A percentile compares a stretch with the other conserved stretches of the same genome.
Conservation (phyloP, 106 monocot genomes). For the Dendrobium huoshanense region DNA sequence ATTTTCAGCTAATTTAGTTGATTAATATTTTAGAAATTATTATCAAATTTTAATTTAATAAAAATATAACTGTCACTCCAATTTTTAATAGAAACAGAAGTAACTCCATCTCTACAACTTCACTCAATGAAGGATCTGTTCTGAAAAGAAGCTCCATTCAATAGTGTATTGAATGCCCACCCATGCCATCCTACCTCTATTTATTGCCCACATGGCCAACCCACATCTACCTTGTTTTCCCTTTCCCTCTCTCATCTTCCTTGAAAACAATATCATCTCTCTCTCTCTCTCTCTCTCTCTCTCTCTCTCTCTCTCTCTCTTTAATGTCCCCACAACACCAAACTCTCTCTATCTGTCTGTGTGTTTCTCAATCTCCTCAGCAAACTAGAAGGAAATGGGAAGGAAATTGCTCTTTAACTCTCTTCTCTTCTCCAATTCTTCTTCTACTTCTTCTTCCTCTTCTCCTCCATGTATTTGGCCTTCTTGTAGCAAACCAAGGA, state of each 20-base stretch:
- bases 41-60: no score
- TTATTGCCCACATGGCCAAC: neutral
- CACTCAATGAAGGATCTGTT: no score
- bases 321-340: no score
- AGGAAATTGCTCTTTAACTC: constrained; percentile 3
- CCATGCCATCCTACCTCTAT: neutral
- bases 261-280: neutral
- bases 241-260: neutral
- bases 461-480: constrained; percentile 10
- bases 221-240: neutral
- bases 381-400: constrained; percentile 1
- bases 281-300: neutral
- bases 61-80: no score
- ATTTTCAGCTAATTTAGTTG: no score
- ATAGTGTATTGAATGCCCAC: constrained; percentile 7
- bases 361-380: neutral
- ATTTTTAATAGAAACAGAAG: no score
- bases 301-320: neutral
- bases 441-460: constrained; percentile 5
- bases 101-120: no score
- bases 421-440: constrained; percentile 11
- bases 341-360: neutral
- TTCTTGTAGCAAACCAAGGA: constrained; percentile 6
- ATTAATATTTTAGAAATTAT: no score
- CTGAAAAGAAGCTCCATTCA: neutral